These are phyloP conservation scores for Colletotrichum kahawae DNA, from an alignment of 2,329 filamentous ascomycete species.

Conservation along the genomic window DNA sequence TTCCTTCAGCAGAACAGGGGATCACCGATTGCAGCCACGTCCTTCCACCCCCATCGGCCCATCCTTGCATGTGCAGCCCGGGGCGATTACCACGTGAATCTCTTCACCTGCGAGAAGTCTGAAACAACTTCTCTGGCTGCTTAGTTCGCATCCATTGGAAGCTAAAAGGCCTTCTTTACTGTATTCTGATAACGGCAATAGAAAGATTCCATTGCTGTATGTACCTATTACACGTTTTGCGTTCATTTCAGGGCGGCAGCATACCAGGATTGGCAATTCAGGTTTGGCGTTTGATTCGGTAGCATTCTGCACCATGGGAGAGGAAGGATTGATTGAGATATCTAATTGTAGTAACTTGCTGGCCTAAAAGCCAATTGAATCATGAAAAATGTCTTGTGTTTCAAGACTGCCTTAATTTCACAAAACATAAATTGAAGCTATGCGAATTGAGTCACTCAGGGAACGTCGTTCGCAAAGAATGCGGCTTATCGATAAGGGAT, in stretches of 20 bases:
- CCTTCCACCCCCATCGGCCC: slow-evolving; percentile 94
- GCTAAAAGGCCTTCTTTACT: background rate
- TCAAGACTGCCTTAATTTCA: background rate
- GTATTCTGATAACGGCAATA: background rate
- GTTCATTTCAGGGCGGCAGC: slow-evolving; percentile 7
- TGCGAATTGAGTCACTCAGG: background rate
- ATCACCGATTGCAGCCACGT: slow-evolving; percentile 83
- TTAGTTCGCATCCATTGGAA: background rate
- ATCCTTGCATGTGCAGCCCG: slow-evolving; percentile 87
- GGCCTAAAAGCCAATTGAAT: background rate
- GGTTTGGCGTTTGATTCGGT: slow-evolving; percentile 12
- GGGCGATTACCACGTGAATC: slow-evolving; percentile 88
- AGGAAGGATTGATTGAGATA: background rate
- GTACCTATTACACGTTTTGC: slow-evolving; percentile 6
- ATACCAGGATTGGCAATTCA: slow-evolving; percentile 4
- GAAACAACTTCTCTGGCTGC: slow-evolving; percentile 29
- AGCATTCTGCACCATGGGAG: background rate
- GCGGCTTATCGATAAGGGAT: background rate
- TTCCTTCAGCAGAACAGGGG: slow-evolving; percentile 83
- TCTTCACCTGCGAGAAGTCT: slow-evolving; percentile 74
- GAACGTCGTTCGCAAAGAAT: background rate
- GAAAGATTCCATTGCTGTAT: background rate
- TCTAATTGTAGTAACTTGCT: background rate
- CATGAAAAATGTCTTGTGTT: background rate
- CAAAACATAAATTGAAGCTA: background rate